Evolutionary conservation across 116 monocot species (phyloP), one percentile per base, ranked within the genome.

Genomic region (Dioscorea cayenensis): DNA sequence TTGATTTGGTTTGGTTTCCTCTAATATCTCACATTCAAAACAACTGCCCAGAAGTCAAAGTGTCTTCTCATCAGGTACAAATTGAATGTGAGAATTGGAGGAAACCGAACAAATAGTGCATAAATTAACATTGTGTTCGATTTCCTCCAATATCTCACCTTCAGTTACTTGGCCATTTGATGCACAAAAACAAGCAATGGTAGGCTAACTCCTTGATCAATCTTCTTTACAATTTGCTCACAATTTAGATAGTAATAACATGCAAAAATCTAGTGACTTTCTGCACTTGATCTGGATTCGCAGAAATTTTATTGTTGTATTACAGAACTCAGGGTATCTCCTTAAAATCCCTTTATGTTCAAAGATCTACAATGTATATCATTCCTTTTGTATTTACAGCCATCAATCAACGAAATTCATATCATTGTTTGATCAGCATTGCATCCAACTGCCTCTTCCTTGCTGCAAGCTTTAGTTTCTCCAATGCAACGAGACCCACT

Each of bases 381-480:
- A 37, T 36, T 66, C 17, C 36, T 21, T 36, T 67, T 23, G 3
- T 67, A 67, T 67, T 36, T 67, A 67, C 67, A 48, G 21, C 36
- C 38, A 66, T 67, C 21, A 4, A 38, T 48, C 22, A 12, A 23
- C 3, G 16, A 49, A 10, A 17, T 5, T 49, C 51, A 35, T 14
- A 55, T 90, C 85, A 96, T 72, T 86, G 81, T 72, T 96, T 88
- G 70, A 85, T 81, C 59, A 96, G 79, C 87, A 96, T 73, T 52
- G 92, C 87, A n/a, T 92, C 85, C 79, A 96, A 73, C 21, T 74
- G 77, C 79, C 71, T 96, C 64, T 75, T 90, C 68, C 89, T 87
- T n/a, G 92, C 96, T 11, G 81, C 87, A 73, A 86, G 85, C 78
- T 92, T 96, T 48, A 96, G 82, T 72, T 96, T 96, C 87, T 96